A percentile compares a stretch with the other conserved stretches of the same genome.
Evolutionary conservation across 352 stramenopile species (phyloP).

Genomic region (Phytopythium mirpurense): DNA sequence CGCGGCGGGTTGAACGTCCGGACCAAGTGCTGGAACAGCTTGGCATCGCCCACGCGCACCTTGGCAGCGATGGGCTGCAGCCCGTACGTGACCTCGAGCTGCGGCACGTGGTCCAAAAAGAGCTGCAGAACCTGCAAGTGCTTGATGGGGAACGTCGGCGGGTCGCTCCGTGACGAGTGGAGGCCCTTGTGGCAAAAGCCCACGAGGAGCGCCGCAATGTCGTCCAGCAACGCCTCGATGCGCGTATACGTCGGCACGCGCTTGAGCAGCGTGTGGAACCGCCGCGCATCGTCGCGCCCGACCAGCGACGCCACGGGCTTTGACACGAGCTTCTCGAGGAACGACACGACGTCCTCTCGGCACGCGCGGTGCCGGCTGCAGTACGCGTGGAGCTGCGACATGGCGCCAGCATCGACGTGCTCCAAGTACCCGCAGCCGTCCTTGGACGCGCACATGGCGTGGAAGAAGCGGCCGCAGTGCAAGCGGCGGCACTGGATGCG

Average conservation of each 20-base stretch:
- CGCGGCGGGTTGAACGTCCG: slow-evolving; percentile 46
- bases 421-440: slow-evolving; percentile 29
- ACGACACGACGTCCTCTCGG: slow-evolving; percentile 27
- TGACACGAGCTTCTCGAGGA: slow-evolving; percentile 51
- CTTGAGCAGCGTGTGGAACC: slow-evolving; percentile 38
- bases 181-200: slow-evolving; percentile 50
- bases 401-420: slow-evolving; percentile 14
- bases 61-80: slow-evolving; percentile 13
- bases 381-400: slow-evolving; percentile 54
- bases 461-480: slow-evolving; percentile 54
- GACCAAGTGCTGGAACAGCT: slow-evolving; percentile 45
- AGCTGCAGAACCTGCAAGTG: slow-evolving; percentile 66
- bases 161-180: slow-evolving; percentile 36
- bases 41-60: slow-evolving; percentile 38
- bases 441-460: slow-evolving; percentile 51
- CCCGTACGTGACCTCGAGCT: slow-evolving; percentile 56
- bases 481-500: slow-evolving; percentile 57
- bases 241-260: slow-evolving; percentile 32
- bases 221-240: slow-evolving; percentile 31
- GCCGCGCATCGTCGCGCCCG: slow-evolving; percentile 43
- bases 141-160: slow-evolving; percentile 48
- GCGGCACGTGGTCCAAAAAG: slow-evolving; percentile 58
- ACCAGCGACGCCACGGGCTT: slow-evolving; percentile 41
- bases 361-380: slow-evolving; percentile 53
- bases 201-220: slow-evolving; percentile 38